Conservation (phyloP, 2,329 filamentous ascomycete species). For the Pseudopyricularia cyperi region DNA sequence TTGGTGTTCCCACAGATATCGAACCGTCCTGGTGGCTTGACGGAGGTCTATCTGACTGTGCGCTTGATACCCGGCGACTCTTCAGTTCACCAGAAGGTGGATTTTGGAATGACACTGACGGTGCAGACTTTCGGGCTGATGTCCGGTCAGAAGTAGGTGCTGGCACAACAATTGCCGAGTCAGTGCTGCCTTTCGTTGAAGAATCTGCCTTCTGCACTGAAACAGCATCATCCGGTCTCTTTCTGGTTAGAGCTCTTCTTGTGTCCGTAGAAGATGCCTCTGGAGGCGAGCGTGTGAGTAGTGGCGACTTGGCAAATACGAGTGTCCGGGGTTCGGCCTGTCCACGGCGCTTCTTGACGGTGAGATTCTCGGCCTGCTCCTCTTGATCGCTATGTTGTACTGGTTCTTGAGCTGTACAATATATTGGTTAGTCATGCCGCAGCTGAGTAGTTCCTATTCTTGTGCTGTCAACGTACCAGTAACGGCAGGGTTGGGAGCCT, state of each 20-base stretch:
- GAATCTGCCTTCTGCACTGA: neutral
- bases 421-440: neutral
- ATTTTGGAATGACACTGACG: neutral
- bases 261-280: neutral
- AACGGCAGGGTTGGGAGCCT: neutral
- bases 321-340: neutral
- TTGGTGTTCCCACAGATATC: neutral
- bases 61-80: neutral
- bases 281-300: neutral
- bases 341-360: neutral
- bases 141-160: neutral
- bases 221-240: neutral
- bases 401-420: neutral
- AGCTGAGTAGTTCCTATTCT: neutral
- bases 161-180: neutral
- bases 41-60: neutral
- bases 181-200: neutral
- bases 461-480: neutral
- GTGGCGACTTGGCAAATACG: neutral
- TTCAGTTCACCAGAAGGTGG: neutral
- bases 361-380: neutral
- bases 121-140: neutral
- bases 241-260: neutral
- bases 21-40: neutral
- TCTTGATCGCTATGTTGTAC: neutral